Conservation (phyloP, 345 rosid genomes). For the Hypericum androsaemum region DNA sequence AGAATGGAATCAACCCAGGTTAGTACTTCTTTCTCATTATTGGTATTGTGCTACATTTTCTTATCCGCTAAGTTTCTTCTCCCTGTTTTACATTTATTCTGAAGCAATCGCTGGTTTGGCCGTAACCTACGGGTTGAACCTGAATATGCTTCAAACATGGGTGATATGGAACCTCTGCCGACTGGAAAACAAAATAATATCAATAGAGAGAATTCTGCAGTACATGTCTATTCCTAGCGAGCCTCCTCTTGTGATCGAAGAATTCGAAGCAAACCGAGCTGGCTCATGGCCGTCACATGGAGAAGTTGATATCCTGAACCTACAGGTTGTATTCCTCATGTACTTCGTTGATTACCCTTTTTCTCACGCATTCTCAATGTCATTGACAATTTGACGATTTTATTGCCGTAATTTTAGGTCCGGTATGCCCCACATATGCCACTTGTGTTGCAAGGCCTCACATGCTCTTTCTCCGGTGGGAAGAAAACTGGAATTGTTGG, state of each 20-base stretch:
- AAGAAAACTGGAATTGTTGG: conserved; percentile 50
- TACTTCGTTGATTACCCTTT: not conserved
- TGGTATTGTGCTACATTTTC: not conserved
- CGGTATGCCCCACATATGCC: conserved; percentile 53
- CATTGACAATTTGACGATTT: not conserved
- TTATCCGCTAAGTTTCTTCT: not conserved
- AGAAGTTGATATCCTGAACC: conserved; percentile 38
- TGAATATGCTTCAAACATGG: conserved; percentile 56
- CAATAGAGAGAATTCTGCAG: conserved; percentile 84
- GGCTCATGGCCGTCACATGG: conserved; percentile 62
- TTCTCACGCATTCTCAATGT: not conserved
- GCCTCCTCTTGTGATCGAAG: conserved; percentile 61
- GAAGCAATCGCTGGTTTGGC: conserved; percentile 79
- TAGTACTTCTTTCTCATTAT: conserved; percentile 7
- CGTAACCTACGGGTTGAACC: conserved; percentile 73
- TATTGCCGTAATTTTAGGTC: conserved; percentile 18
- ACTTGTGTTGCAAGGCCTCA: conserved; percentile 36
- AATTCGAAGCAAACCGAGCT: conserved; percentile 27
- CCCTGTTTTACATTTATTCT: not conserved
- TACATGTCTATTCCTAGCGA: conserved; percentile 57
- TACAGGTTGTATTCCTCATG: conserved; percentile 43
- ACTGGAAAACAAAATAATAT: conserved; percentile 69
- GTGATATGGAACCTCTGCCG: conserved; percentile 60
- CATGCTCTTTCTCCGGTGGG: conserved; percentile 45
- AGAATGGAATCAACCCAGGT: conserved; percentile 65